Evolutionary conservation across 306 rosid species (phyloP).

Genomic region (Gastrolobium bilobum): DNA sequence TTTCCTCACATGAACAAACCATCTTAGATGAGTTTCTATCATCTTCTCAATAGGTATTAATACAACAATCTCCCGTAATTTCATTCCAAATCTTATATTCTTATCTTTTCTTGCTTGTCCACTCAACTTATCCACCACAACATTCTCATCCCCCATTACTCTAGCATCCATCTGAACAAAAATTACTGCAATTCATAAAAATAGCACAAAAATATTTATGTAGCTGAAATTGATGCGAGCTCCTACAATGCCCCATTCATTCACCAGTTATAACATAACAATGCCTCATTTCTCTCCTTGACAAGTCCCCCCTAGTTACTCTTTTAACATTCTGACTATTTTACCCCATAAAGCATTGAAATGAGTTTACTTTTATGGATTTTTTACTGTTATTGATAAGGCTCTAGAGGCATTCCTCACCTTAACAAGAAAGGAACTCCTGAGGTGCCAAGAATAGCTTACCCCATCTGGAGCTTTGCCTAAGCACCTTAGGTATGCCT

Average conservation of each 20-base stretch:
- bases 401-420: background rate
- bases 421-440: background rate
- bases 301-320: conserved; percentile 7
- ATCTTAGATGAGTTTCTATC: background rate
- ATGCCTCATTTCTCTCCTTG: background rate
- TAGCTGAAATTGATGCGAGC: background rate
- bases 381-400: conserved; percentile 41
- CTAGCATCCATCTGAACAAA: background rate
- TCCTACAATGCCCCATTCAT: background rate
- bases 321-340: background rate
- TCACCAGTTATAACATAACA: conserved; percentile 10
- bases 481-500: conserved; percentile 6
- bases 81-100: background rate
- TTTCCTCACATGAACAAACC: conserved; percentile 9
- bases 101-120: background rate
- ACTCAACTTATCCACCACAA: background rate
- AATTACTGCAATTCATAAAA: background rate
- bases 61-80: background rate
- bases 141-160: conserved; percentile 4
- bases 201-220: background rate
- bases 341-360: background rate
- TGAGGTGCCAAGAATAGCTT: conserved; percentile 31
- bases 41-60: background rate
- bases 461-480: conserved; percentile 2
- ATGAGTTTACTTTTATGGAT: background rate